These are phyloP conservation scores for Dictyostelium gargantuum DNA, from an alignment of 208 protist genomes.

Conservation along the genomic window DNA sequence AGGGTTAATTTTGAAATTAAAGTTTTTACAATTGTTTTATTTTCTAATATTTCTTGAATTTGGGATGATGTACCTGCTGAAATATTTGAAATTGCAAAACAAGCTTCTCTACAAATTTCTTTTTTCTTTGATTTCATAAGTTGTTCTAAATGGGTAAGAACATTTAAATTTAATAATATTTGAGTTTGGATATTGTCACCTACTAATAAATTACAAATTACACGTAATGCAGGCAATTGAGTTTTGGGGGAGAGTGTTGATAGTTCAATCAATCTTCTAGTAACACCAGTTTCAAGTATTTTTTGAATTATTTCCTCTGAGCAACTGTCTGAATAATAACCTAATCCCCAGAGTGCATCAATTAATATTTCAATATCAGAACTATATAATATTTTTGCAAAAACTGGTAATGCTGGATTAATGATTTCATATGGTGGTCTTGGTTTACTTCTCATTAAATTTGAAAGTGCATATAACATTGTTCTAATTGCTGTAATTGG, in stretches of 20 bases:
- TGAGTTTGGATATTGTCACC: conserved; percentile 96
- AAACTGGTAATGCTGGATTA: conserved; percentile 87
- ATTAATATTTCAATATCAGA: conserved; percentile 87
- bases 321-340: conserved; percentile 71
- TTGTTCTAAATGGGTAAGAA: conserved; percentile 85
- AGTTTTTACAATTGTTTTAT: too few relatives aligned
- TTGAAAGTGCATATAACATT: conserved; percentile 97
- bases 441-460: conserved; percentile 98
- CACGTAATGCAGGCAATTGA: conserved; percentile 93
- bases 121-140: conserved; percentile 90
- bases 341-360: conserved; percentile 72
- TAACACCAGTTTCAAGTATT: conserved; percentile 39
- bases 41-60: conserved; percentile 94
- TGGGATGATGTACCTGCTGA: conserved; percentile 94
- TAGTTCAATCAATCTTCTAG: conserved; percentile 36
- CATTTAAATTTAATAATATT: conserved; percentile 92
- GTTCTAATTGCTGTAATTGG: conserved; percentile 92
- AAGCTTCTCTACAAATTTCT: conserved; percentile 96
- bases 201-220: conserved; percentile 98
- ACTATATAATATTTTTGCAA: conserved; percentile 89
- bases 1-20: too few relatives aligned
- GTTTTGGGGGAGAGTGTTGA: neutral
- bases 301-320: conserved; percentile 58
- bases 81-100: conserved; percentile 99
- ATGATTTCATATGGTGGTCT: conserved; percentile 86